Base-by-base conservation (phyloP, 495 filamentous ascomycete genomes). In the Oleoguttula mirabilis region DNA sequence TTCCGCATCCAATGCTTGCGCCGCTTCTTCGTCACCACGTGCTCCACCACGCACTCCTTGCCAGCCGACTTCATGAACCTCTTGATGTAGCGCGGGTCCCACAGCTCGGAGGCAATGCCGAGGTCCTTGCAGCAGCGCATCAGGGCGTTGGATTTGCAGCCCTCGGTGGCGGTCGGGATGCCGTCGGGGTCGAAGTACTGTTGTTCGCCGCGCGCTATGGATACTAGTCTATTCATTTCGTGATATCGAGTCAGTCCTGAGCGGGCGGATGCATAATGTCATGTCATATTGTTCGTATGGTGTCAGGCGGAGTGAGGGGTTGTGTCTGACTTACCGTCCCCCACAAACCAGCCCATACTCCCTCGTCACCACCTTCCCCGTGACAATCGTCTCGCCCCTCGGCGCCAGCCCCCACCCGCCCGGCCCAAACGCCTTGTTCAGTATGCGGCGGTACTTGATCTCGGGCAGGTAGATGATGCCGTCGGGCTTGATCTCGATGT, bases 41-140 rank as follows among this genome's bases (percentile, higher is more conserved):
- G 88, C 59, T 87, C 82, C 12, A 81, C 83, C 61, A 76, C 84
- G 8, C 79, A 70, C 67, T 94, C 84, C 41, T 80, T 73, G 44
- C 76, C 79, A 60, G 82, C 69, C 54, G 78, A 61, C 8, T 64
- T 66, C 67, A 78, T 71, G 57, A 71, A 88, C 44, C 64, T 70
- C 52, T 79, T 72, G 44, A 96, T 90, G 67, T 77, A 98, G 33
- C 86, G 69, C 36, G 90, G 90, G 66, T 98, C 90, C 90, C 90
- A 98, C 30, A 98, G 67, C 62, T 98, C 90, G 51, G 79, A 86
- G 2, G 87, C 92, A 41, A 98, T 80, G 10, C 90, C 90, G 17
- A 98, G 71, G 61, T 98, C 90, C 65, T 98, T 98, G 66, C 92
- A 96, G 67, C 86, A 94, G 19, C 90, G 81, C 70, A 94, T 84